phyloP scores from a whole-genome alignment of 2,329 filamentous ascomycete species.

The Aspergillus novofumigatus region DNA sequence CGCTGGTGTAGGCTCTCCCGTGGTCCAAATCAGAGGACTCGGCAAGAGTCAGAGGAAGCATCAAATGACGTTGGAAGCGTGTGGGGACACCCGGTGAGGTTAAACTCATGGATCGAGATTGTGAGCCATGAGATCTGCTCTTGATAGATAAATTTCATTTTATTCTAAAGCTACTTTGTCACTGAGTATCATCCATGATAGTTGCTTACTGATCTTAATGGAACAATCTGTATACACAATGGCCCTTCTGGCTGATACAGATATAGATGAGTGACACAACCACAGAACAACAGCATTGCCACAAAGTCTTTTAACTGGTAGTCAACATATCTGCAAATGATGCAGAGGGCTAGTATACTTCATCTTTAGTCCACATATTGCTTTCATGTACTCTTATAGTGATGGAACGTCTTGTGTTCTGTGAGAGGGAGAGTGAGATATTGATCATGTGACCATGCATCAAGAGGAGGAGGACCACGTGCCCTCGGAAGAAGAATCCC shows the following conservation, averaged over 20 bases:
- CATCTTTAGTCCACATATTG: neutral
- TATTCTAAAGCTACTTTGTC: neutral
- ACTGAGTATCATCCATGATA: neutral
- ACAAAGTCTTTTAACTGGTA: neutral
- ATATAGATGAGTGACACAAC: neutral
- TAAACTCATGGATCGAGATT: conserved; percentile 6
- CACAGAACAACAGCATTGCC: neutral
- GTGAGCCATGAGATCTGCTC: neutral
- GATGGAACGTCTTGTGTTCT: neutral
- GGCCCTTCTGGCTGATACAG: neutral
- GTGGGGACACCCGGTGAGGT: conserved; percentile 15
- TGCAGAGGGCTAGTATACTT: neutral
- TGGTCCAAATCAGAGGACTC: neutral
- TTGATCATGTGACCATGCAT: neutral
- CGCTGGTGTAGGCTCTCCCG: neutral
- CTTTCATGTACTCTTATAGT: neutral
- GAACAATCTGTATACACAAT: neutral
- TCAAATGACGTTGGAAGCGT: neutral
- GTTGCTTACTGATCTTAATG: neutral
- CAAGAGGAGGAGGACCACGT: conserved; percentile 2
- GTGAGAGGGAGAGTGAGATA: neutral
- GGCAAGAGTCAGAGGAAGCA: neutral
- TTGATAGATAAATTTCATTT: neutral
- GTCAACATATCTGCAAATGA: neutral
- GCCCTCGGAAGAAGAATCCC: neutral